These are phyloP conservation scores for Diutina sp. DNA, from an alignment of 1,139 yeast genomes.

Conservation along the genomic window DNA sequence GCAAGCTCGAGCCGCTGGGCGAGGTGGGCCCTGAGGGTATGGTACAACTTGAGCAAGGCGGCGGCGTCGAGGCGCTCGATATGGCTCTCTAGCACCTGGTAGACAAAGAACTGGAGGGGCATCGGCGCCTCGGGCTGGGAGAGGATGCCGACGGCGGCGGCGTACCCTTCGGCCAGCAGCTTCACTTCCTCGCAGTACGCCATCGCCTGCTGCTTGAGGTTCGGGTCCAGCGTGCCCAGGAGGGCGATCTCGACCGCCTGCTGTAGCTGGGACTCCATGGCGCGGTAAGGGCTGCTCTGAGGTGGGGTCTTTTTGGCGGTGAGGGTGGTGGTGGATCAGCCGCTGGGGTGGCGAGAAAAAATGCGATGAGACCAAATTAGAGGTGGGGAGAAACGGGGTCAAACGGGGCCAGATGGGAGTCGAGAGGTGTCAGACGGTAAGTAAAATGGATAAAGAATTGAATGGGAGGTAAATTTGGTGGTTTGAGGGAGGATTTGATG, in stretches of 20 bases:
- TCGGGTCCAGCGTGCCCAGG: slow-evolving; percentile 59
- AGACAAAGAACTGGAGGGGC: slow-evolving; percentile 55
- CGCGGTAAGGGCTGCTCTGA: neutral
- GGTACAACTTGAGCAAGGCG: slow-evolving; percentile 33
- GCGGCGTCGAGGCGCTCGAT: slow-evolving; percentile 35
- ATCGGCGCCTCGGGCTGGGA: slow-evolving; percentile 5
- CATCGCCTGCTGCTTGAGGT: slow-evolving; percentile 71
- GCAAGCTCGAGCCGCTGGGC: slow-evolving; percentile 9
- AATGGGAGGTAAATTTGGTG: too few relatives aligned
- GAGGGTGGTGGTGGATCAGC: neutral
- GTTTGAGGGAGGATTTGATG: too few relatives aligned
- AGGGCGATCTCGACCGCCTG: slow-evolving; percentile 91
- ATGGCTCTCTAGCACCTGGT: slow-evolving; percentile 68
- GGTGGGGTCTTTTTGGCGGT: neutral
- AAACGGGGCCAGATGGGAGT: neutral
- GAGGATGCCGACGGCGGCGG: slow-evolving; percentile 57
- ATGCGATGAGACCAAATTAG: neutral
- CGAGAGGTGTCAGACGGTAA: neutral
- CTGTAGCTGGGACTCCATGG: slow-evolving; percentile 76
- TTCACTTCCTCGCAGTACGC: slow-evolving; percentile 69
- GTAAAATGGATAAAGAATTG: too few relatives aligned
- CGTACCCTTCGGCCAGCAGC: slow-evolving; percentile 68
- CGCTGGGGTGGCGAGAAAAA: neutral
- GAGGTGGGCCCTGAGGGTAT: slow-evolving; percentile 25
- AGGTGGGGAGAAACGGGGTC: too few relatives aligned